phyloP scores from a whole-genome alignment of 108 stramenopile species.

The Hondaea fermentalgiana region DNA sequence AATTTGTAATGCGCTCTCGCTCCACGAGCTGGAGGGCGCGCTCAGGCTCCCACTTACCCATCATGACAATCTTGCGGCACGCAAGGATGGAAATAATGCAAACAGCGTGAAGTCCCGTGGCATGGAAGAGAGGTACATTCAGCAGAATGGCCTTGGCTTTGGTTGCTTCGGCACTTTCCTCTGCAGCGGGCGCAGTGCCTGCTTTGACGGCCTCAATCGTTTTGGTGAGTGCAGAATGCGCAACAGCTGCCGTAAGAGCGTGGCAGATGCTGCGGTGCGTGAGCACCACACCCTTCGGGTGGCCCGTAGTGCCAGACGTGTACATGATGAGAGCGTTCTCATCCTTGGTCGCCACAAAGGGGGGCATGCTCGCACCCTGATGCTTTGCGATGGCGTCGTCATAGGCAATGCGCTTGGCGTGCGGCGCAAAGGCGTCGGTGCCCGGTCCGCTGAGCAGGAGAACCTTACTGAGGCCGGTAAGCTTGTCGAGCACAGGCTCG shows the following conservation, averaged over 20 bases:
- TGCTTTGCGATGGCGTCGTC: neutral
- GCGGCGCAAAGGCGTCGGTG: neutral
- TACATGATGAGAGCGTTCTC: constrained; percentile 26
- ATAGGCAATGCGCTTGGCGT: neutral
- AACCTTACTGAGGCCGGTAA: neutral
- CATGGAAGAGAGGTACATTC: constrained; percentile 1
- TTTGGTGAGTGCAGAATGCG: neutral
- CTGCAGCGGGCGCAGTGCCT: neutral
- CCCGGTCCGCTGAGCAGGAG: neutral
- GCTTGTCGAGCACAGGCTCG: neutral
- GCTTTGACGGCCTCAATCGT: neutral
- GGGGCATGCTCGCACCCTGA: neutral
- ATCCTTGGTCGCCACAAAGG: neutral
- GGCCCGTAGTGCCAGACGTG: constrained; percentile 34
- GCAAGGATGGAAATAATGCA: neutral
- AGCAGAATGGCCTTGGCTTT: neutral
- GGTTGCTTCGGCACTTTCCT: neutral
- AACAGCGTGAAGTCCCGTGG: neutral
- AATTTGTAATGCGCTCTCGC: neutral
- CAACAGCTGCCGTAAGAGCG: constrained; percentile 17
- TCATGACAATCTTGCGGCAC: constrained; percentile 10
- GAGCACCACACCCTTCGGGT: constrained; percentile 37
- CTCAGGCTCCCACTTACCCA: neutral
- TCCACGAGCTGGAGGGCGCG: neutral
- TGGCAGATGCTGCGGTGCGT: constrained; percentile 33